These are phyloP conservation scores for Cryptococcus sp. DNA, from an alignment of 1,284 basidiomycete species.

Conservation along the genomic window DNA sequence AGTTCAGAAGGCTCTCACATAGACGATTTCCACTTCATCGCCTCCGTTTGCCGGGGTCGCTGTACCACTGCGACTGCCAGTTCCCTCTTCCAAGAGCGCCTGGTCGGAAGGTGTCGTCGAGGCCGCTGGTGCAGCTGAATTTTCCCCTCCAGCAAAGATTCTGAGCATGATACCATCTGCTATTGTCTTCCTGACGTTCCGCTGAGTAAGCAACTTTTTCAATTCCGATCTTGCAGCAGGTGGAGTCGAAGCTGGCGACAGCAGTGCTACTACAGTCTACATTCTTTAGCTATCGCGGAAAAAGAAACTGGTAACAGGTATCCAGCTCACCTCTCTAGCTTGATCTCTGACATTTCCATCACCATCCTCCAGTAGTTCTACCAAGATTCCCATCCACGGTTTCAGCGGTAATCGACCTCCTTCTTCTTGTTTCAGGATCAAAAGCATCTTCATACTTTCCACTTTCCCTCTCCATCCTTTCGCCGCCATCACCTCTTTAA, in stretches of 20 bases:
- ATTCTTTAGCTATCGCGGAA: not conserved
- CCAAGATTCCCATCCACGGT: conserved; percentile 72
- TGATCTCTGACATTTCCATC: conserved; percentile 85
- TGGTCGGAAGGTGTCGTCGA: conserved; percentile 7
- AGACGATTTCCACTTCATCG: conserved; percentile 52
- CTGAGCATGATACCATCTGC: conserved; percentile 50
- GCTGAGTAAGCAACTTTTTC: conserved; percentile 83
- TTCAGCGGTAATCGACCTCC: conserved; percentile 73
- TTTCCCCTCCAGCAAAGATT: conserved; percentile 35
- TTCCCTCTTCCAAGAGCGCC: not conserved
- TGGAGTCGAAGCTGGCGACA: conserved; percentile 72
- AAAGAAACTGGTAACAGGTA: not conserved
- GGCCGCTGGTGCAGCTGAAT: conserved; percentile 43
- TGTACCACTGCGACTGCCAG: conserved; percentile 1
- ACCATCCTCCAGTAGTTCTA: conserved; percentile 81
- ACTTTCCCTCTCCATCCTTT: conserved; percentile 62
- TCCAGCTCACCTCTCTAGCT: conserved; percentile 54
- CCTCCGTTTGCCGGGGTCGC: conserved; percentile 49
- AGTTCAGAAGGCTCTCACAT: not conserved
- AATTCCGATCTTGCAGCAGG: conserved; percentile 84
- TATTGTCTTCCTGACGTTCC: conserved; percentile 79
- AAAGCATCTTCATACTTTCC: conserved; percentile 39
- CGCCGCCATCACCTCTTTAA: conserved; percentile 64
- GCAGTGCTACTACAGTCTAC: conserved; percentile 73
- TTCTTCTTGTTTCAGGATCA: conserved; percentile 66